Evolutionary conservation across 1,284 basidiomycete species (phyloP).

Genomic region (Lentinula novae-zelandiae): DNA sequence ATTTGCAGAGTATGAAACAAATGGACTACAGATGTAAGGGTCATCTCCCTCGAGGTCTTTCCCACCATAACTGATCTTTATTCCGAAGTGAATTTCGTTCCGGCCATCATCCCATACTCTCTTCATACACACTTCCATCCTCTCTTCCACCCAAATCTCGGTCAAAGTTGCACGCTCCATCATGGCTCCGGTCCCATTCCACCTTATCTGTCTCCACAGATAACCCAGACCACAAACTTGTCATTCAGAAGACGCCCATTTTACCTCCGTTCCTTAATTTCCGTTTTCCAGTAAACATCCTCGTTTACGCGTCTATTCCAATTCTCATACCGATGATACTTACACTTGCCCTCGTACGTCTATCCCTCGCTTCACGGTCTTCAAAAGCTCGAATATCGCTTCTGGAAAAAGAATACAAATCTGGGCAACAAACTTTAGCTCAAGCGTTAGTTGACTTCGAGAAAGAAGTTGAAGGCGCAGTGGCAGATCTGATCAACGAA

Average conservation of each 20-base stretch:
- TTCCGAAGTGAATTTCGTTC: conserved; percentile 49
- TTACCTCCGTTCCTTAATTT: conserved; percentile 65
- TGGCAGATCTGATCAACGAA: conserved; percentile 42
- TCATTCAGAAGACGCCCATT: conserved; percentile 26
- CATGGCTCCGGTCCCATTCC: conserved; percentile 42
- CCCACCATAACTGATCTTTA: neutral
- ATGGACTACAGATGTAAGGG: conserved; percentile 66
- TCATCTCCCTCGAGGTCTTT: conserved; percentile 29
- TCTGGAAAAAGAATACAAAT: conserved; percentile 46
- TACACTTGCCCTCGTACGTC: conserved; percentile 43
- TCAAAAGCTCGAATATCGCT: conserved; percentile 59
- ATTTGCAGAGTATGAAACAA: conserved; percentile 55
- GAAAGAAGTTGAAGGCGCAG: conserved; percentile 50
- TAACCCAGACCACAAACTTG: neutral
- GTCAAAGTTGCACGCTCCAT: conserved; percentile 35
- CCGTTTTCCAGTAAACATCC: conserved; percentile 67
- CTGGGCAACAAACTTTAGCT: conserved; percentile 38
- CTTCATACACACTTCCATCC: conserved; percentile 41
- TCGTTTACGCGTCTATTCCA: conserved; percentile 54
- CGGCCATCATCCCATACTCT: conserved; percentile 52
- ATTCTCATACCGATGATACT: conserved; percentile 61
- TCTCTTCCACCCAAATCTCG: conserved; percentile 35
- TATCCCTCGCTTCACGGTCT: conserved; percentile 47
- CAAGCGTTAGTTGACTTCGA: conserved; percentile 56
- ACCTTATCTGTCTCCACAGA: neutral